Conservation (phyloP, 129 eudicot genomes). For the Pseudognaphalium luteoalbum region DNA sequence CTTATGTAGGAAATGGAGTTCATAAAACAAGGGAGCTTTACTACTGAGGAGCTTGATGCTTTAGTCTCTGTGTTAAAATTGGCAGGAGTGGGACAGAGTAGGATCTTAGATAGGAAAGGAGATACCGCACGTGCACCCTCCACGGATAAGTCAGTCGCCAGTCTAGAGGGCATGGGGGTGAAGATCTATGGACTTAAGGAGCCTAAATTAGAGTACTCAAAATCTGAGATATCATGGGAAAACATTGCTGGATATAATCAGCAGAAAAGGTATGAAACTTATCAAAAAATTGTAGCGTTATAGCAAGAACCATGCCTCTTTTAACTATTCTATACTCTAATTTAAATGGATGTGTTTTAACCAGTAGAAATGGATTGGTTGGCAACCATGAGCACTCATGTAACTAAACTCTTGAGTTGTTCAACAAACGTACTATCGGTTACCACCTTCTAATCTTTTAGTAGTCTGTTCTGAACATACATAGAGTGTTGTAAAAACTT, state of each 20-base stretch:
- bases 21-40: slow-evolving; percentile 79
- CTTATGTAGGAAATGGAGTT: slow-evolving; percentile 87
- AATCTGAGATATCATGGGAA: slow-evolving; percentile 80
- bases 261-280: slow-evolving; percentile 68
- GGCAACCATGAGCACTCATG: background rate
- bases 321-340: background rate
- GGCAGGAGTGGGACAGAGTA: slow-evolving; percentile 71
- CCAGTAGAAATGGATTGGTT: slow-evolving; percentile 1
- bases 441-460: background rate
- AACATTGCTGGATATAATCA: slow-evolving; percentile 89
- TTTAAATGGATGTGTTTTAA: background rate
- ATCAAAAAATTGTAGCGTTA: slow-evolving; percentile 8
- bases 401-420: background rate
- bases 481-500: background rate
- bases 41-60: slow-evolving; percentile 75
- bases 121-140: slow-evolving; percentile 42
- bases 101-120: slow-evolving; percentile 45
- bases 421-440: background rate
- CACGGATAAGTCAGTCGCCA: slow-evolving; percentile 60
- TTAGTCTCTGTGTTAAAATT: slow-evolving; percentile 70
- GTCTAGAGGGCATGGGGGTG: slow-evolving; percentile 88
- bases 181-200: slow-evolving; percentile 70
- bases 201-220: slow-evolving; percentile 36
- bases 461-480: slow-evolving; percentile 5
- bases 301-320: slow-evolving; percentile 1